phyloP scores from a whole-genome alignment of 805 yeast genomes.

The Candida pseudofarinosa region DNA sequence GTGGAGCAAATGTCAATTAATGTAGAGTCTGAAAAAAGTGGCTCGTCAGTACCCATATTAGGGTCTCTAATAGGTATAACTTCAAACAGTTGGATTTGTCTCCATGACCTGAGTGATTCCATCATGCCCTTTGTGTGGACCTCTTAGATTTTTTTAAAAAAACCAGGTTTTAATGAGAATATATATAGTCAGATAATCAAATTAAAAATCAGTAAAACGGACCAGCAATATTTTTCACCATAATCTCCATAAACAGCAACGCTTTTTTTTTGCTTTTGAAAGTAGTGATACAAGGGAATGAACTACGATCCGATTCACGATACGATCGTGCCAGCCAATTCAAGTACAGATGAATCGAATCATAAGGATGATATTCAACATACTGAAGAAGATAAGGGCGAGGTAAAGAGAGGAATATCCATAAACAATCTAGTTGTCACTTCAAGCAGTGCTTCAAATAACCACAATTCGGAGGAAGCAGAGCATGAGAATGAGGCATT shows the following conservation, averaged over 20 bases:
- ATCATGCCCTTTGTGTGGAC: constrained; percentile 1
- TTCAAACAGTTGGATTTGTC: constrained; percentile 86
- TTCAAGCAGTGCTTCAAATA: constrained; percentile 1
- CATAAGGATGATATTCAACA: neutral
- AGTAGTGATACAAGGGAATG: constrained; percentile 16
- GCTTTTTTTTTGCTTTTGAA: neutral
- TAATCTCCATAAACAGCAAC: neutral
- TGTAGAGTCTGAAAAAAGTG: constrained; percentile 76
- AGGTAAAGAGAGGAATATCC: constrained; percentile 5
- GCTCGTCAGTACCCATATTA: constrained; percentile 51
- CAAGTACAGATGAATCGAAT: neutral
- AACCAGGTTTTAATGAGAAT: neutral
- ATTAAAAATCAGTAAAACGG: neutral
- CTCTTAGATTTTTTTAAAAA: neutral
- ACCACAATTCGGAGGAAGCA: constrained; percentile 3
- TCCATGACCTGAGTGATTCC: constrained; percentile 40
- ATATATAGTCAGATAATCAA: neutral
- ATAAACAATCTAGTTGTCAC: constrained; percentile 10
- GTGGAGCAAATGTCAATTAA: constrained; percentile 62
- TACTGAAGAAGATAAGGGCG: neutral
- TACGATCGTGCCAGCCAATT: constrained; percentile 14
- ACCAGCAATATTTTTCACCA: neutral
- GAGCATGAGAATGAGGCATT: constrained; percentile 3
- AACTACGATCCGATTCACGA: constrained; percentile 44
- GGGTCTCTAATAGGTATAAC: constrained; percentile 84